Base-by-base conservation (phyloP, 2,329 filamentous ascomycete species). In the Eutypella sp. region DNA sequence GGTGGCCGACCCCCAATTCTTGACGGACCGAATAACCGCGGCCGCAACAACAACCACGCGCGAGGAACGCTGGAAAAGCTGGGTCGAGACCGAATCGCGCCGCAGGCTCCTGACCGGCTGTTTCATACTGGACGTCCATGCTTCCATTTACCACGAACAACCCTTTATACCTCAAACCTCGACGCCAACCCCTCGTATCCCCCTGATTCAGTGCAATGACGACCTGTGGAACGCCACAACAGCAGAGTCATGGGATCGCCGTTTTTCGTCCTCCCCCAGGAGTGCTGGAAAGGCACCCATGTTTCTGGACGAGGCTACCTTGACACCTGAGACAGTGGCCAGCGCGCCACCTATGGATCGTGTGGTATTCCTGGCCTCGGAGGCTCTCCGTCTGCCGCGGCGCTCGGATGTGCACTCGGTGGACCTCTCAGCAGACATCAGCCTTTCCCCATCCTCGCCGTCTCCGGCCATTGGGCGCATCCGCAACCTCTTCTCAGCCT, bases 61-160 rank as follows among this genome's bases (percentile, higher is more conserved):
- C 23, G 56, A 65, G 25, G 61, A 63, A 47, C 66, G 65, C 40
- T 82, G 79, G 79, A 65, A 63, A 33, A 55, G 62, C 48, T 82
- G 79, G 79, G 59, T 81, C 34, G 63, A 73, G 39, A 60, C 63
- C 41, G 79, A 83, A 61, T 67, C 74, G 7, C 68, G 67, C 45
- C 73, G 76, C 45, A 73, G 79, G 36, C 67, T 82, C 23, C 63
- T 80, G n/a, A 67, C 74, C 27, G 73, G 72, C 13, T 82, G 76
- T 62, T 79, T 81, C 59, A 62, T 79, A 44, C 65, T 79, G 46
- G 79, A 82, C 57, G 67, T 74, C 6, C 78, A 81, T 49, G 71
- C 75, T 56, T 72, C 75, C 50, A 66, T 74, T 50, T 81, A 78
- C 54, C 69, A 76, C 43, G 74, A 82, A 59, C 74, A 76, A 51